Conservation (phyloP, 768 basidiomycete species). For the Gymnopilus junonius region DNA sequence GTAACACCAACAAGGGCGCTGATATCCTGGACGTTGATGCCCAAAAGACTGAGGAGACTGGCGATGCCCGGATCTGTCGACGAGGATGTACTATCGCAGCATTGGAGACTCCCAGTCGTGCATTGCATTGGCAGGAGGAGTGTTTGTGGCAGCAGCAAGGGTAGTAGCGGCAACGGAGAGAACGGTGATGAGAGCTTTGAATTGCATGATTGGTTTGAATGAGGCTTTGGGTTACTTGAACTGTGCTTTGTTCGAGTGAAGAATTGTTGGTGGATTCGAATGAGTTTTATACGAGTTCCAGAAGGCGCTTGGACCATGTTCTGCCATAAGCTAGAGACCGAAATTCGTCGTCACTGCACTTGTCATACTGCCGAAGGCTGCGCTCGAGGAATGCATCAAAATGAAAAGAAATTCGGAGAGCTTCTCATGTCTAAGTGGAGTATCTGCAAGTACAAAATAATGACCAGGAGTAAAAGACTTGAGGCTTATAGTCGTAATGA, state of each 20-base stretch:
- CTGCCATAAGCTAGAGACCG: not conserved
- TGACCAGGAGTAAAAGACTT: too few species aligned
- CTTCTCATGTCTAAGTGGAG: not conserved
- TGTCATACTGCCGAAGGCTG: not conserved
- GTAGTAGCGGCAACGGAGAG: slow-evolving; percentile 8
- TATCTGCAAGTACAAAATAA: too few species aligned
- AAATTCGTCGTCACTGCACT: not conserved
- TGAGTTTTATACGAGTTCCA: not conserved
- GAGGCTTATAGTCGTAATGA: too few species aligned
- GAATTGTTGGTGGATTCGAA: not conserved
- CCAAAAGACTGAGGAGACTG: slow-evolving; percentile 26
- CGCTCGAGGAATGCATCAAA: not conserved
- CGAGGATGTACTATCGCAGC: slow-evolving; percentile 24
- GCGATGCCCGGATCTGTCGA: slow-evolving; percentile 8
- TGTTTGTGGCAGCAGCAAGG: slow-evolving; percentile 22
- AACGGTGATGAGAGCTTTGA: slow-evolving; percentile 12
- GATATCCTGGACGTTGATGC: slow-evolving; percentile 19
- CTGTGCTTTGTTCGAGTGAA: slow-evolving; percentile 13
- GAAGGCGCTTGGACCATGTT: not conserved
- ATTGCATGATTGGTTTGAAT: slow-evolving; percentile 22
- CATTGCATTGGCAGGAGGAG: slow-evolving; percentile 19
- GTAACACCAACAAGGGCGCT: slow-evolving; percentile 18
- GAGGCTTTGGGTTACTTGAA: not conserved
- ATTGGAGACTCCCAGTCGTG: slow-evolving; percentile 29
- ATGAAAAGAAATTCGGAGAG: not conserved